phyloP scores from a whole-genome alignment of 495 filamentous ascomycete species.

The Oidiodendron maius region DNA sequence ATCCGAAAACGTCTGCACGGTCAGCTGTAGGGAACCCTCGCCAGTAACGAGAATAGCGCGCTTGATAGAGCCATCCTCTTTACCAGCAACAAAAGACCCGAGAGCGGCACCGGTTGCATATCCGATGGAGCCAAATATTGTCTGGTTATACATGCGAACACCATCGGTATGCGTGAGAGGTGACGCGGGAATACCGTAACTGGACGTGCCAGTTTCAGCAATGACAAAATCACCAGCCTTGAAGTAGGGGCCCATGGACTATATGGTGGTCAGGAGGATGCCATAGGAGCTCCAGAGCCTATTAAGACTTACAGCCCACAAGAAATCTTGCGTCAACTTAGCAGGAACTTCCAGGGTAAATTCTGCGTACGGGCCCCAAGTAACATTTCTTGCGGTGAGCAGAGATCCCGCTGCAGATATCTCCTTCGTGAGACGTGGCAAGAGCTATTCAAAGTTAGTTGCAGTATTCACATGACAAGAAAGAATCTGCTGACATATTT shows the following conservation, averaged over 20 bases:
- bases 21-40: slow-evolving; percentile 37
- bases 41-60: slow-evolving; percentile 35
- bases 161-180: slow-evolving; percentile 21
- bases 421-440: slow-evolving; percentile 17
- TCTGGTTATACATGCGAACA: slow-evolving; percentile 28
- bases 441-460: slow-evolving; percentile 17
- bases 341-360: slow-evolving; percentile 1
- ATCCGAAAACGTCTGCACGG: slow-evolving; percentile 32
- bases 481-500: slow-evolving; percentile 26
- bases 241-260: slow-evolving; percentile 31
- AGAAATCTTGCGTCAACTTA: slow-evolving; percentile 28
- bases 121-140: slow-evolving; percentile 36
- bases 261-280: not conserved
- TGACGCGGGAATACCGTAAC: slow-evolving; percentile 25
- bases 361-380: slow-evolving; percentile 22
- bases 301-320: slow-evolving; percentile 26
- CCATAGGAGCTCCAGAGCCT: too few relatives aligned
- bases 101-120: slow-evolving; percentile 31
- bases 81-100: slow-evolving; percentile 29
- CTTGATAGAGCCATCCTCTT: slow-evolving; percentile 22
- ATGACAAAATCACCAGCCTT: slow-evolving; percentile 42
- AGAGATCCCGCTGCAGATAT: slow-evolving; percentile 10
- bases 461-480: not conserved
- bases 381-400: slow-evolving; percentile 5
- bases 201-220: slow-evolving; percentile 36